Conservation (phyloP, 108 stramenopile species). For the Fragilariopsis cylindrus region DNA sequence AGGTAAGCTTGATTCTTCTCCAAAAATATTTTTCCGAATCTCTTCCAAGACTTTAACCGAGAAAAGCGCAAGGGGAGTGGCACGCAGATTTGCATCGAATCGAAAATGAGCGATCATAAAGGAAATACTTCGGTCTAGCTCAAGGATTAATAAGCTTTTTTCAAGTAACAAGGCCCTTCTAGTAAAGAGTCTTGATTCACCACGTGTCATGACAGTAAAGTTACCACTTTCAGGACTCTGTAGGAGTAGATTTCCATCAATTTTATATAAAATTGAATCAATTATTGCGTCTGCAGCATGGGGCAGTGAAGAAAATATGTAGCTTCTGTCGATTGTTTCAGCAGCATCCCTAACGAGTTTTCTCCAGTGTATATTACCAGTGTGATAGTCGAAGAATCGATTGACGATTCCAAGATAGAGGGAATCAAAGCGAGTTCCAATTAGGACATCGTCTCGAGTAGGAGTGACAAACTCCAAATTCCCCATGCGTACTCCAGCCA, state of each 20-base stretch:
- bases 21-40: not conserved
- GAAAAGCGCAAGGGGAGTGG: not conserved
- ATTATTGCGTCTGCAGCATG: not conserved
- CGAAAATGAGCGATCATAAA: not conserved
- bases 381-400: conserved; percentile 37
- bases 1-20: not conserved
- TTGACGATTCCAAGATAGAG: conserved; percentile 23
- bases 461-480: conserved; percentile 7
- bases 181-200: not conserved
- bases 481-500: not conserved
- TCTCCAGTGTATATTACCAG: conserved; percentile 25
- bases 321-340: not conserved
- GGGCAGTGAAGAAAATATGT: not conserved
- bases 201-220: not conserved
- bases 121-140: not conserved
- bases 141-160: not conserved
- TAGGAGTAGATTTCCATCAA: conserved; percentile 1
- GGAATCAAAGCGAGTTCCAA: conserved; percentile 28
- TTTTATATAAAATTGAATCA: not conserved
- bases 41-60: not conserved
- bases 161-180: not conserved
- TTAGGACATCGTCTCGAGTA: conserved; percentile 36
- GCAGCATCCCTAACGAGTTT: not conserved
- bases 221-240: conserved; percentile 9
- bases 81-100: not conserved